These are phyloP conservation scores for Salmacisia buchloeana DNA, from an alignment of 1,284 basidiomycete genomes.

Conservation along the genomic window DNA sequence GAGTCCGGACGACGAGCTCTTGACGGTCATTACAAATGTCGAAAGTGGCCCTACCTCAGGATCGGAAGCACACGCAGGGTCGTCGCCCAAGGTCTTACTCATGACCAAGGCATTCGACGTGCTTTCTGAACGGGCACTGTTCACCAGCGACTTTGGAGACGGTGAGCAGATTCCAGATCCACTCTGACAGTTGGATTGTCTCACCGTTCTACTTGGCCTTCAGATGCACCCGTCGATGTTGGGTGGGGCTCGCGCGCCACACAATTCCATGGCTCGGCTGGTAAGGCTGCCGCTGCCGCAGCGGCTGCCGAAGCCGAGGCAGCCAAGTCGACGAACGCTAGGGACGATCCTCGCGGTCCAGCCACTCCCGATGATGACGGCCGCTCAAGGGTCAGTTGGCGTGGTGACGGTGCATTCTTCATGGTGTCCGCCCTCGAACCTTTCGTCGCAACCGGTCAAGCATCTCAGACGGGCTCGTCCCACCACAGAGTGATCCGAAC, in stretches of 20 bases:
- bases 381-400: conserved; percentile 76
- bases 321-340: conserved; percentile 22
- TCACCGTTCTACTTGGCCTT: neutral
- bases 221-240: conserved; percentile 84
- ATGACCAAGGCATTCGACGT: conserved; percentile 88
- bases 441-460: neutral
- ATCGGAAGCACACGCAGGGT: conserved; percentile 8
- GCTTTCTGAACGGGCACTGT: conserved; percentile 69
- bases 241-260: conserved; percentile 97
- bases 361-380: conserved; percentile 64
- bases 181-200: neutral
- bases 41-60: no score
- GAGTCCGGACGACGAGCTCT: conserved; percentile 82
- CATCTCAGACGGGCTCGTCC: conserved; percentile 28
- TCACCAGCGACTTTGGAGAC: conserved; percentile 75
- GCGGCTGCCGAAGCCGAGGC: conserved; percentile 56
- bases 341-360: conserved; percentile 34
- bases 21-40: conserved; percentile 59
- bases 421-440: conserved; percentile 68
- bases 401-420: conserved; percentile 85
- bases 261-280: conserved; percentile 93
- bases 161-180: conserved; percentile 54
- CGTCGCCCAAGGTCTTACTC: conserved; percentile 66
- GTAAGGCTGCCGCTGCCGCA: conserved; percentile 70
- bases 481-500: conserved; percentile 60